Evolutionary conservation across 2,329 filamentous ascomycete genomes (phyloP), one percentile per base, ranked within the genome.

Genomic region (Neurospora sp.): DNA sequence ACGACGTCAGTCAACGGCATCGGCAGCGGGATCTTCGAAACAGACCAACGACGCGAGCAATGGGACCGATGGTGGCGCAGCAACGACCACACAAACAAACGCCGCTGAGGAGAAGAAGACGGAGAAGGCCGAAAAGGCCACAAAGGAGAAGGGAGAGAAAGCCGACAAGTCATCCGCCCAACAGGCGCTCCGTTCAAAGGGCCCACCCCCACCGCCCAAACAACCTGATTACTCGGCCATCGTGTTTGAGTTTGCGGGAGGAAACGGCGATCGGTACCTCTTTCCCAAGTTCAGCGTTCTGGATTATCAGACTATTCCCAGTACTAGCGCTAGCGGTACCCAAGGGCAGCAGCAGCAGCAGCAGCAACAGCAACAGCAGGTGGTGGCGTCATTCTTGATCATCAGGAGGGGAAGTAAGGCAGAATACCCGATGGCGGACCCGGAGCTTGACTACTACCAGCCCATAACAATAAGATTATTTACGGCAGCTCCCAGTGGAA

Each of bases 281-380:
- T 94, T 96, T 73, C 92, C 92, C 2, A 91, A 90, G 74, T 90
- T 91, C 77, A 91, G 90, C 78, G 90, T 95, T 40, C 78, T 95
- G 67, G 91, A 96, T 77, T 89, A 88, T 76, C 81, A 89, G 1
- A 76, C 82, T 10, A 79, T 82, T 2, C 76, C 82, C 3, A 79
- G 28, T 62, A 62, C 13, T 4, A 62, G 28, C 52, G 3, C 23
- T 15, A 62, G 52, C 52, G 9, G 13, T 36, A 36, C 13, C 52
- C 23, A 17, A 33, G 52, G 52, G 8, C 23, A 58, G 9, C 28
- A 58, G 17, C 52, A 58, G 8, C 23, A 58, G 9, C 23, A 58
- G 17, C 46, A 58, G 23, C 82, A 4, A 15, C 23, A 62, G 10
- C 69, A 86, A 2, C 86, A 87, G 68, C 85, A 89, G 70, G 85